Evolutionary conservation across 768 basidiomycete genomes (phyloP), one percentile per base, ranked within the genome.

Genomic region (Serendipita sp.): DNA sequence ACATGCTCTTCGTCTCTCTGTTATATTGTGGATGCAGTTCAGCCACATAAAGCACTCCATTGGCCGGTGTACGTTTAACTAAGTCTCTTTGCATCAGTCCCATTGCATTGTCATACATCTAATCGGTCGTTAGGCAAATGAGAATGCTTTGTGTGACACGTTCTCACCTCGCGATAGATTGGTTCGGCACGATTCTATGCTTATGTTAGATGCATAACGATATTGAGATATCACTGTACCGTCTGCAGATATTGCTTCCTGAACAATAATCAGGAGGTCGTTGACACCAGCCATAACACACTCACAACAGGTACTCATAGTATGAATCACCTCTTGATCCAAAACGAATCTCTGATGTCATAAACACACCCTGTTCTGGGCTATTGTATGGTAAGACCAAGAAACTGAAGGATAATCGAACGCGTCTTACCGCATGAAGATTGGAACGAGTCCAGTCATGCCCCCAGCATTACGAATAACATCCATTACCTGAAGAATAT

Each of bases 71-170:
- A 68, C 80, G 79, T 63, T 82, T 79, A 44, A 96, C 75, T 52
- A 97, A 82, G 68, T 86, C 80, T 2, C 78, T 73, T 70, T 91
- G 86, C 60, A 96, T 84, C 2, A 85, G 88, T 37, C 79, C 74
- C 85, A 96, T 93, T 3, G 92, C 83, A 58, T 85, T 80, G 69
- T 85, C 84, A 73, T 97, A 96, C 86, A 96, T 91, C 86, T 94
- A 69, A n/a, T 23, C 23, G 37, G 43, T 33, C 13, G 33, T 3
- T 13, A 45, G 44, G 13, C 44, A 45, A 13, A 45, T 13, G 44
- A 18, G 13, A 45, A 45, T 45, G 18, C 44, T 45, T 18, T 13
- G 5, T 34, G 62, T 29, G 48, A 13, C 13, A 10, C 23, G 40
- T 15, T 69, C 80, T 69, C 68, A 88, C 91, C 60, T 87, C 79